Evolutionary conservation across 2,329 filamentous ascomycete genomes (phyloP).

Genomic region (Colletotrichum sp.): DNA sequence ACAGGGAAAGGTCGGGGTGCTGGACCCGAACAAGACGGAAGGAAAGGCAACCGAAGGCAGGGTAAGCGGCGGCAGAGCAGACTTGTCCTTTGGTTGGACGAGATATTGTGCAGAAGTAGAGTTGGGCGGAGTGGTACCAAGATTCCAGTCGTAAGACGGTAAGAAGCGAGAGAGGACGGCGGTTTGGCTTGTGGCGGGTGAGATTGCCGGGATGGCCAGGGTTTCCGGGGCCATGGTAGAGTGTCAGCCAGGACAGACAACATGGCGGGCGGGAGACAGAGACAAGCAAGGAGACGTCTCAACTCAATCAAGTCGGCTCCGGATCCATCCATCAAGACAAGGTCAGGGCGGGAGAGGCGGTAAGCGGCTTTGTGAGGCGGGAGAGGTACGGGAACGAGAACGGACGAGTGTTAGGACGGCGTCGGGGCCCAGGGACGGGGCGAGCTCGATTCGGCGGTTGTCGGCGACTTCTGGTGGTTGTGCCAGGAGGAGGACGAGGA

Average conservation of each 20-base stretch:
- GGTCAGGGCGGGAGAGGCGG: background rate
- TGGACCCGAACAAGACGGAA: background rate
- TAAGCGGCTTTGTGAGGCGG: background rate
- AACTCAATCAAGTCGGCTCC: background rate
- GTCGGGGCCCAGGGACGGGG: background rate
- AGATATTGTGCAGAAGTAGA: background rate
- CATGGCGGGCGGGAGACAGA: background rate
- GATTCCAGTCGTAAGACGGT: constrained; percentile 11
- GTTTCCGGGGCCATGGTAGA: constrained; percentile 15
- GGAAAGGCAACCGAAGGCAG: background rate
- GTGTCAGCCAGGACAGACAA: background rate
- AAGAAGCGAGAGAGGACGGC: constrained; percentile 4
- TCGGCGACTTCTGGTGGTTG: background rate
- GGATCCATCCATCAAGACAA: background rate
- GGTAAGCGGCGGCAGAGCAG: background rate
- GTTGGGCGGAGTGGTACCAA: background rate
- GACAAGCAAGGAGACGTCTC: background rate
- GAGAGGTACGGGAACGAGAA: background rate
- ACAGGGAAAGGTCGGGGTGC: background rate
- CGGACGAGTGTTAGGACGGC: background rate
- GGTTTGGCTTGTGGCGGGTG: background rate
- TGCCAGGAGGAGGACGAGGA: background rate
- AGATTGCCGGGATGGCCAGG: constrained; percentile 3
- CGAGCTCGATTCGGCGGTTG: background rate
- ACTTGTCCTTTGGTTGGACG: background rate